These are phyloP conservation scores for Trichocladium antarcticum DNA, from an alignment of 495 filamentous ascomycete genomes.

Conservation along the genomic window DNA sequence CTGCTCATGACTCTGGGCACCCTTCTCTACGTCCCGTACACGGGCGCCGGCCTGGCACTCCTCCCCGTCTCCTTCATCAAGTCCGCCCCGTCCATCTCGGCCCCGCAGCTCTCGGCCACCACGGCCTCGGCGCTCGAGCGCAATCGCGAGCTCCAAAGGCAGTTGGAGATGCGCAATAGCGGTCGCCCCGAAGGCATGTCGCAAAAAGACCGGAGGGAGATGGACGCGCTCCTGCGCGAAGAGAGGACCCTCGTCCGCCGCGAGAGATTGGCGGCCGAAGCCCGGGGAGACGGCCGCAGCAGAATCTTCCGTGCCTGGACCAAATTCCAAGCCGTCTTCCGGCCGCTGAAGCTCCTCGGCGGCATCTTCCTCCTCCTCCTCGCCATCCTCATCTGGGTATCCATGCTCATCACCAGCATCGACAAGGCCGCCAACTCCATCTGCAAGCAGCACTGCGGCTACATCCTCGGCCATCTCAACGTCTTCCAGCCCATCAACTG, in stretches of 20 bases:
- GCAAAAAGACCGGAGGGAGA: constrained; percentile 73
- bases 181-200: constrained; percentile 64
- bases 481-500: constrained; percentile 93
- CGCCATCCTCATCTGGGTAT: constrained; percentile 65
- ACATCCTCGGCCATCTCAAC: constrained; percentile 82
- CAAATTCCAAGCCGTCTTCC: constrained; percentile 62
- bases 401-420: constrained; percentile 90
- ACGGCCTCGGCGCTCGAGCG: constrained; percentile 66
- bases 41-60: constrained; percentile 76
- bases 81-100: constrained; percentile 70
- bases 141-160: constrained; percentile 83
- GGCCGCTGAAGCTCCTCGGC: constrained; percentile 76
- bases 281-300: constrained; percentile 58
- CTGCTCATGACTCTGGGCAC: constrained; percentile 77
- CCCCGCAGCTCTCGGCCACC: constrained; percentile 59
- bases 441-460: constrained; percentile 84
- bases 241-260: constrained; percentile 86
- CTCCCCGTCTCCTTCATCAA: constrained; percentile 86
- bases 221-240: constrained; percentile 77
- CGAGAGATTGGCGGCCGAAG: constrained; percentile 74
- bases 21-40: constrained; percentile 76
- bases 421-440: constrained; percentile 93
- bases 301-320: constrained; percentile 60
- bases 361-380: constrained; percentile 66
- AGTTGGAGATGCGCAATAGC: constrained; percentile 75